These are phyloP conservation scores for Salvia hispanica DNA, from an alignment of 257 asterid genomes.

Conservation along the genomic window DNA sequence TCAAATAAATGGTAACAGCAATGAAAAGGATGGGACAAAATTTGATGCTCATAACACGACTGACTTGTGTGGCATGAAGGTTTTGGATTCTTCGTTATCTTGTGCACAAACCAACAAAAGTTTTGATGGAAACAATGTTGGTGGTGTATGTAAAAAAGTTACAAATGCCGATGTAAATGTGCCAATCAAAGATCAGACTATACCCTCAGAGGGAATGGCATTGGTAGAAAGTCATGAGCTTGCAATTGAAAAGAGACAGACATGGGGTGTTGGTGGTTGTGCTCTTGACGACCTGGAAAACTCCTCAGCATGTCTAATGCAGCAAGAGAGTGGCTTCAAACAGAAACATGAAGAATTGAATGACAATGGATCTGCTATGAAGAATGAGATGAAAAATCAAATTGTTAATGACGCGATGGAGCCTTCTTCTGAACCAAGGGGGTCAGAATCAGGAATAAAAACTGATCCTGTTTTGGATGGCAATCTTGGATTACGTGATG, in stretches of 20 bases:
- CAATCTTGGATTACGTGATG: conserved; percentile 37
- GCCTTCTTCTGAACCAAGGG: conserved; percentile 46
- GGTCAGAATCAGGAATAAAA: conserved; percentile 46
- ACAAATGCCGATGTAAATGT: conserved; percentile 48
- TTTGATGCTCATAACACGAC: conserved; percentile 40
- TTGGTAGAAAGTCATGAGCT: conserved; percentile 38
- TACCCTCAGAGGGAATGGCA: conserved; percentile 39
- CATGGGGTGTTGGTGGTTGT: conserved; percentile 38
- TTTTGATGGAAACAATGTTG: conserved; percentile 47
- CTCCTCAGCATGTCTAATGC: conserved; percentile 40
- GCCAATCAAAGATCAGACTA: conserved; percentile 38
- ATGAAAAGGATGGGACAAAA: conserved; percentile 33
- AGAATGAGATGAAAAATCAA: conserved; percentile 43
- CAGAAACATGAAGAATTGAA: conserved; percentile 39
- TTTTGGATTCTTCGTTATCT: conserved; percentile 56
- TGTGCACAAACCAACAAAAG: conserved; percentile 43
- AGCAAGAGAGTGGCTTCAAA: conserved; percentile 42
- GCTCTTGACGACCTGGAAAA: conserved; percentile 37
- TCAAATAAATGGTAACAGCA: conserved; percentile 54
- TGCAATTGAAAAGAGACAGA: conserved; percentile 46
- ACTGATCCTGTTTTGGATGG: conserved; percentile 33
- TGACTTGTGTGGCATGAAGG: conserved; percentile 44
- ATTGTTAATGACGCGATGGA: conserved; percentile 37
- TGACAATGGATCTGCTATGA: conserved; percentile 43
- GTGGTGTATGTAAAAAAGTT: conserved; percentile 38